Evolutionary conservation across 164 flowering plant genomes (phyloP), one percentile per base, ranked within the genome.

Genomic region (Cinnamomum chago): DNA sequence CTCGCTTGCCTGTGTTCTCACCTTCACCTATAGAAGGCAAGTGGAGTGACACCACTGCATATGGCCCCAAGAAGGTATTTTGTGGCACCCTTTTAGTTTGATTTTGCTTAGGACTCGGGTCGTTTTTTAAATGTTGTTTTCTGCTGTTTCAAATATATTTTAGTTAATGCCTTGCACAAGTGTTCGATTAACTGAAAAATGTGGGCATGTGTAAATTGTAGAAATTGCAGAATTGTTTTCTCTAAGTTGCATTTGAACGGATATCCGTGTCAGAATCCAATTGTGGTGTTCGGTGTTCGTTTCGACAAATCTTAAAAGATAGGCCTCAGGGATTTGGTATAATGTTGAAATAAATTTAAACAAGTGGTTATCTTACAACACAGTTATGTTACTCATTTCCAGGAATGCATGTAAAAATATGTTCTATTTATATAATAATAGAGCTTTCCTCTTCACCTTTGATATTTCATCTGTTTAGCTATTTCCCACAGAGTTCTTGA

Each of bases 1-100:
- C 79, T 50, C 79, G 86, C 55, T 70, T 75, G 79, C 84, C 86
- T 76, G 78, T 83, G 24, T 25, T 71, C 5, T 70, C 82, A 18
- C 78, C 83, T 25, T 83, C 85, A 52, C 81, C 50, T 73, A 70
- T 71, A 52, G 89, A 92, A 50, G 72, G 74, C 71, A 86, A 84
- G 80, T 93, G 98, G 98, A 82, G 83, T 72, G 98, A 93, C 79
- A 89, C 89, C 51, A 83, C 79, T 40, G 77, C 86, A n/a, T 92
- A 86, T 76, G 87, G 86, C 15, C 80, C 83, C 35, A 93, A 88
- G 82, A 93, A 91, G 96, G 98, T 93, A 89, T 62, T 68, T 72
- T 18, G n/a, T 15, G 7, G 20, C 25, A 24, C 62, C 52, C 5
- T 25, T 60, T 51, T 72, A 14, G 3, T 2, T 66, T 30, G 5